A percentile compares a stretch with the other conserved stretches of the same genome.
These are phyloP conservation scores for Oenanthe sinensis DNA, from an alignment of 129 eudicot species.

Conservation along the genomic window DNA sequence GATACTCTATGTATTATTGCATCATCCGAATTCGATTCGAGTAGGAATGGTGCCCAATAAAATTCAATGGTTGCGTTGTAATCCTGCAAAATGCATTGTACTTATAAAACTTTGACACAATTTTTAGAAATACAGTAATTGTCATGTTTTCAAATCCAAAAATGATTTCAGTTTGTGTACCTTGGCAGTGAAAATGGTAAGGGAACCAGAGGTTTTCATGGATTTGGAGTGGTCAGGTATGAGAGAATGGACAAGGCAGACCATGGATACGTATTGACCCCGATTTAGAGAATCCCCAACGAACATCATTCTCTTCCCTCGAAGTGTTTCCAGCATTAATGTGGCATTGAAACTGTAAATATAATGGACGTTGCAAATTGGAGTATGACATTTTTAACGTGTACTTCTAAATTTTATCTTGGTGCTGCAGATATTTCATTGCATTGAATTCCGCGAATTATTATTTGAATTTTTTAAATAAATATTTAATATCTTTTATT, in stretches of 20 bases:
- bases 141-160: no score
- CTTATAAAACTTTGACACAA: neutral
- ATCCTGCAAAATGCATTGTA: conserved; percentile 28
- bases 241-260: conserved; percentile 72
- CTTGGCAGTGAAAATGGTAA: conserved; percentile 67
- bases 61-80: conserved; percentile 90
- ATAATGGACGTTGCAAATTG: no score
- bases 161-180: conserved; percentile 14
- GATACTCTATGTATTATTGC: conserved; percentile 63
- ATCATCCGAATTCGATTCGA: conserved; percentile 87
- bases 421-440: no score
- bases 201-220: conserved; percentile 63
- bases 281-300: conserved; percentile 90
- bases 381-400: no score
- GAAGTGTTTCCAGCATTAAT: conserved; percentile 65
- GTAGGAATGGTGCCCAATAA: conserved; percentile 97
- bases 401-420: no score
- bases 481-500: no score
- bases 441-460: no score
- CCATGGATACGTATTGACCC: conserved; percentile 84
- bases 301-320: conserved; percentile 86
- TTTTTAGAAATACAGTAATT: no score
- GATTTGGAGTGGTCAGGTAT: conserved; percentile 67
- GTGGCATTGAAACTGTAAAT: conserved; percentile 76
- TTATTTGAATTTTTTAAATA: no score